Evolutionary conservation across 1,284 basidiomycete species (phyloP).

Genomic region (Cryptococcus sp.): DNA sequence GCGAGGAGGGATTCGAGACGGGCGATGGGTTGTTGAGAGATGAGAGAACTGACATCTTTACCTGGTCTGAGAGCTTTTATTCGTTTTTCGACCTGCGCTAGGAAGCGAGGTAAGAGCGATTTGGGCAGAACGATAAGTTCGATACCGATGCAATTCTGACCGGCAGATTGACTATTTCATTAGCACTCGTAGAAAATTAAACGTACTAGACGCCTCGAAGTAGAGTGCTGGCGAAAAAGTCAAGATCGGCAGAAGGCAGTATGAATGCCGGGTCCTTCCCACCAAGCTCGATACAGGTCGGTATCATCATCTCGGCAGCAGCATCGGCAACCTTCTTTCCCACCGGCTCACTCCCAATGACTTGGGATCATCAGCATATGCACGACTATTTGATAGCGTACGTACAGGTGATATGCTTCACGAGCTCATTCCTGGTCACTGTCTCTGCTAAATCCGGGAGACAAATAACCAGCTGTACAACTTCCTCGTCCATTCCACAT

Average conservation of each 20-base stretch:
- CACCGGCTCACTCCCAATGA: slow-evolving; percentile 89
- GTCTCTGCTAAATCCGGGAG: slow-evolving; percentile 80
- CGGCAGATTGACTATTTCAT: slow-evolving; percentile 45
- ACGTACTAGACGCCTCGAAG: slow-evolving; percentile 85
- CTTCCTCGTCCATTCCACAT: slow-evolving; percentile 72
- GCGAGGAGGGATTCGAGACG: slow-evolving; percentile 66
- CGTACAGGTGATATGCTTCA: slow-evolving; percentile 60
- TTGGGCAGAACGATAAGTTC: slow-evolving; percentile 85
- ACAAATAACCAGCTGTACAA: slow-evolving; percentile 84
- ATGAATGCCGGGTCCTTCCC: slow-evolving; percentile 56
- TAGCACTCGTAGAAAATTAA: neutral
- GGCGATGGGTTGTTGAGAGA: slow-evolving; percentile 57
- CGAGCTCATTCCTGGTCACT: slow-evolving; percentile 70
- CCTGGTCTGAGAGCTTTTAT: slow-evolving; percentile 64
- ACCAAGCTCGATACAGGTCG: slow-evolving; percentile 85
- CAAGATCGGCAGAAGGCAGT: slow-evolving; percentile 50
- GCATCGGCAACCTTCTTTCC: slow-evolving; percentile 79
- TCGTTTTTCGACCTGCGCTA: slow-evolving; percentile 60
- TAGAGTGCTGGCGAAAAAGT: slow-evolving; percentile 53
- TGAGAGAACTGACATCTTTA: slow-evolving; percentile 50
- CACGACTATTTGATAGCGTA: neutral
- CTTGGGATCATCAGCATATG: slow-evolving; percentile 34
- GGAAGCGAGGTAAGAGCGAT: slow-evolving; percentile 68
- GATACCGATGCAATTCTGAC: slow-evolving; percentile 96
- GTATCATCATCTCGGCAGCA: slow-evolving; percentile 79